Conservation (phyloP, 116 monocot genomes). For the Iris pallida region DNA sequence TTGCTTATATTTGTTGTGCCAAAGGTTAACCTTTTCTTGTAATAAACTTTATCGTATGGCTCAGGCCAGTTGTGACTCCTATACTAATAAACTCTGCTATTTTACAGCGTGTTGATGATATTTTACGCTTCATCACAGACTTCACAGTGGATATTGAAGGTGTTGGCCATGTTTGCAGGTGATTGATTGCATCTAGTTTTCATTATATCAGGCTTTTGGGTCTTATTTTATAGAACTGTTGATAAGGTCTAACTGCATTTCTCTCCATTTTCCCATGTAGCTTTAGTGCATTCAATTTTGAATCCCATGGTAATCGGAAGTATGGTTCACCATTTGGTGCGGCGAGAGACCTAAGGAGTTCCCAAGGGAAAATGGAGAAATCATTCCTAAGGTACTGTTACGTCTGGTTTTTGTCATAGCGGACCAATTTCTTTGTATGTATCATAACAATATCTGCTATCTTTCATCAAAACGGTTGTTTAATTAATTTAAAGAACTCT, state of each 20-base stretch:
- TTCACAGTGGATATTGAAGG: constrained; percentile 88
- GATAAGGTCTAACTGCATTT: neutral
- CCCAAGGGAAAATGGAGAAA: constrained; percentile 99
- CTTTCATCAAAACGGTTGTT: too few relatives aligned
- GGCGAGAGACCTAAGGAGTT: constrained; percentile 57
- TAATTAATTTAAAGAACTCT: too few relatives aligned
- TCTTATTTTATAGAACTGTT: neutral
- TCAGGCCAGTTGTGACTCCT: neutral
- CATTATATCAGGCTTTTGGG: neutral
- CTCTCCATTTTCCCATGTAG: constrained; percentile 32
- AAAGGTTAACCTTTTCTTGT: constrained; percentile 36
- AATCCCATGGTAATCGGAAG: constrained; percentile 78
- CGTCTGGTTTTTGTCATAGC: too few relatives aligned
- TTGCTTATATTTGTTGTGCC: constrained; percentile 70
- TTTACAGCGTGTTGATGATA: constrained; percentile 79
- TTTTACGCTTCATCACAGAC: constrained; percentile 81
- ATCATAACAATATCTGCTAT: too few relatives aligned
- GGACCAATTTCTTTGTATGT: too few relatives aligned
- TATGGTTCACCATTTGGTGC: constrained; percentile 84
- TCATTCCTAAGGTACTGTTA: constrained; percentile 87
- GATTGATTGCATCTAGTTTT: neutral
- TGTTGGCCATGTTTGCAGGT: constrained; percentile 99
- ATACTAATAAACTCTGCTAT: neutral
- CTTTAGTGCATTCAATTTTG: constrained; percentile 88
- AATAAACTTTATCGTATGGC: neutral